Conservation (phyloP, 306 rosid genomes). For the Corylus avellana region DNA sequence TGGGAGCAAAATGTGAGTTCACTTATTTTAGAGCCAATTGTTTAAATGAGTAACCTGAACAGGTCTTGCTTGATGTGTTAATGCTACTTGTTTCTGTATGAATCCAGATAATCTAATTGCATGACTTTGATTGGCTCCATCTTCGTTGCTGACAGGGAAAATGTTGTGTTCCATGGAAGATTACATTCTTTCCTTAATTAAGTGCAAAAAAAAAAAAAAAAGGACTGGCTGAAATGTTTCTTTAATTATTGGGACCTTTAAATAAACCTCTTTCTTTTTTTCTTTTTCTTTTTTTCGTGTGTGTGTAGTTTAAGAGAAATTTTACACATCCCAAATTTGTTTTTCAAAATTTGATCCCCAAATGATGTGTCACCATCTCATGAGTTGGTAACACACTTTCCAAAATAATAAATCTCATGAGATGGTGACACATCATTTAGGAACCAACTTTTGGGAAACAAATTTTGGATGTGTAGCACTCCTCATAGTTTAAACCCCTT, state of each 20-base stretch:
- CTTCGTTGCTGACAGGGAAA: neutral
- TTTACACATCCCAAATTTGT: no score
- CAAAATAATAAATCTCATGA: no score
- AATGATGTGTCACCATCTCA: no score
- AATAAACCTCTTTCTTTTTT: neutral
- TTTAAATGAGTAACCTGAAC: slow-evolving; percentile 5
- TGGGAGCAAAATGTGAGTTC: slow-evolving; percentile 16
- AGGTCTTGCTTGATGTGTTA: neutral
- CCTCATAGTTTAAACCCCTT: neutral
- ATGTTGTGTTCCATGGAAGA: neutral
- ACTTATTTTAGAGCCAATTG: neutral
- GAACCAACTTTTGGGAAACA: no score
- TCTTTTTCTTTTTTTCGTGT: neutral
- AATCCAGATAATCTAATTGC: neutral
- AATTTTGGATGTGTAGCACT: no score
- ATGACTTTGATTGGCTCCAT: neutral
- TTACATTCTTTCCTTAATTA: neutral
- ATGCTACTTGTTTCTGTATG: neutral
- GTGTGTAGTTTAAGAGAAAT: neutral
- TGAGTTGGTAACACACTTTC: no score
- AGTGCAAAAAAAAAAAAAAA: neutral
- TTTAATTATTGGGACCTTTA: slow-evolving; percentile 1
- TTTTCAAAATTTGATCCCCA: no score
- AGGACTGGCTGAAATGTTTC: neutral
- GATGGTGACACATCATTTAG: no score